Conservation (phyloP, 768 basidiomycete species). For the Ephemerocybe angulata region DNA sequence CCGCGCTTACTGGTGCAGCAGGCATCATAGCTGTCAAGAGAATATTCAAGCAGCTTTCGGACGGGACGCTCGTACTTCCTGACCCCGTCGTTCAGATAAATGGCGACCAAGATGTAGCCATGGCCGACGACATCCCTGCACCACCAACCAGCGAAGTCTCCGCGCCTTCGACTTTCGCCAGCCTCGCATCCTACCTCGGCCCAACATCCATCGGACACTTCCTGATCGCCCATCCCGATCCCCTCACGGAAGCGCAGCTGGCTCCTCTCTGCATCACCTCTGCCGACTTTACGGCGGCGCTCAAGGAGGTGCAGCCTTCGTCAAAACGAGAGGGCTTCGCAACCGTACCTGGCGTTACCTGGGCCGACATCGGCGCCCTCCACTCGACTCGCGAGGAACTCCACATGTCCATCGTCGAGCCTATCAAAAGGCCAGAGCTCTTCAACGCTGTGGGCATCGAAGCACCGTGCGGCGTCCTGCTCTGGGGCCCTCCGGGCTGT, state of each 20-base stretch:
- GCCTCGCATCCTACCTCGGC: constrained; percentile 31
- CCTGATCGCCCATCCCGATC: constrained; percentile 79
- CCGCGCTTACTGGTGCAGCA: constrained; percentile 87
- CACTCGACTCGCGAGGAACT: constrained; percentile 82
- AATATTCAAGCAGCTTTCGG: constrained; percentile 80
- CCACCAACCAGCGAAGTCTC: too few relatives aligned
- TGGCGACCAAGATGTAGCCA: constrained; percentile 34
- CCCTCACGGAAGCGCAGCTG: constrained; percentile 76
- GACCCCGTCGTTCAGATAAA: constrained; percentile 23
- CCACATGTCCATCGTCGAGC: constrained; percentile 97
- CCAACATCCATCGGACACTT: constrained; percentile 81
- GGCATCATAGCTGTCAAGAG: constrained; percentile 96
- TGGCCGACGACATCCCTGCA: constrained; percentile 39
- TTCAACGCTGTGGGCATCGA: constrained; percentile 88
- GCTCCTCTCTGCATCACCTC: constrained; percentile 77
- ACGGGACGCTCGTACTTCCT: constrained; percentile 58
- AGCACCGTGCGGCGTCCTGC: constrained; percentile 86
- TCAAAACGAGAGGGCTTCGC: constrained; percentile 98
- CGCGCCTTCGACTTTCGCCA: constrained; percentile 12
- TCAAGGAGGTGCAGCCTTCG: constrained; percentile 91
- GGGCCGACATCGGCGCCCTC: constrained; percentile 94
- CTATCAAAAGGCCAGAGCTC: constrained; percentile 84
- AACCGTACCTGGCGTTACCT: constrained; percentile 92
- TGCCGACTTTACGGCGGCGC: constrained; percentile 74
- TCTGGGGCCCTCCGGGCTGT: constrained; percentile 99